Conservation (phyloP, 257 asterid species). For the Nicotiana sylvestris region DNA sequence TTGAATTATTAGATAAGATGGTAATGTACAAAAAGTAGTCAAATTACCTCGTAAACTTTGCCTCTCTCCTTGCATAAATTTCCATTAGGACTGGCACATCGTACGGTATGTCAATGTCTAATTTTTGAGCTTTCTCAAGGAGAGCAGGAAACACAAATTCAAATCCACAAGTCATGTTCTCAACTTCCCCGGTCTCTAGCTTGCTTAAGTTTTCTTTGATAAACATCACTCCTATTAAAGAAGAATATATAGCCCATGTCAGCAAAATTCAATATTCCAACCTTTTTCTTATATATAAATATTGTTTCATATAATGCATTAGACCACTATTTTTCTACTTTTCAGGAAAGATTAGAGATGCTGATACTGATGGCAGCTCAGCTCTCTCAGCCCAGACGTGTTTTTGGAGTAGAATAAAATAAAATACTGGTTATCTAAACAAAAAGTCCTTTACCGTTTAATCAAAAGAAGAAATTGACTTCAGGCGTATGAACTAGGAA, state of each 20-base stretch:
- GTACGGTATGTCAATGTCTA: neutral
- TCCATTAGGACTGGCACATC: neutral
- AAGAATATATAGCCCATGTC: neutral
- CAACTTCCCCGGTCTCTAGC: slow-evolving; percentile 21
- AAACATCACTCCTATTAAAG: slow-evolving; percentile 26
- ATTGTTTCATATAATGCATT: too few species aligned
- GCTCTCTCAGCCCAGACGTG: too few species aligned
- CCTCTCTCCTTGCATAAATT: neutral
- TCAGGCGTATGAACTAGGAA: too few species aligned
- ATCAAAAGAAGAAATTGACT: too few species aligned
- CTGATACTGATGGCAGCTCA: too few species aligned
- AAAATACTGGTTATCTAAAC: too few species aligned
- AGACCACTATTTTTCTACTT: too few species aligned
- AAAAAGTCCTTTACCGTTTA: too few species aligned
- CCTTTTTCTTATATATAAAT: too few species aligned
- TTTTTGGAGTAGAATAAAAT: too few species aligned
- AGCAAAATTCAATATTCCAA: too few species aligned
- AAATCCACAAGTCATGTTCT: slow-evolving; percentile 44
- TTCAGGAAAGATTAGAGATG: too few species aligned
- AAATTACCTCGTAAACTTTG: slow-evolving; percentile 21
- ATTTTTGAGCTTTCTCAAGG: neutral
- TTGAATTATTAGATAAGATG: neutral
- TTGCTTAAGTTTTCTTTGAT: slow-evolving; percentile 28
- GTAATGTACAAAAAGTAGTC: neutral
- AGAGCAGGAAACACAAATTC: slow-evolving; percentile 22